These are phyloP conservation scores for Alternaria sp. DNA, from an alignment of 2,329 filamentous ascomycete species.

Conservation along the genomic window DNA sequence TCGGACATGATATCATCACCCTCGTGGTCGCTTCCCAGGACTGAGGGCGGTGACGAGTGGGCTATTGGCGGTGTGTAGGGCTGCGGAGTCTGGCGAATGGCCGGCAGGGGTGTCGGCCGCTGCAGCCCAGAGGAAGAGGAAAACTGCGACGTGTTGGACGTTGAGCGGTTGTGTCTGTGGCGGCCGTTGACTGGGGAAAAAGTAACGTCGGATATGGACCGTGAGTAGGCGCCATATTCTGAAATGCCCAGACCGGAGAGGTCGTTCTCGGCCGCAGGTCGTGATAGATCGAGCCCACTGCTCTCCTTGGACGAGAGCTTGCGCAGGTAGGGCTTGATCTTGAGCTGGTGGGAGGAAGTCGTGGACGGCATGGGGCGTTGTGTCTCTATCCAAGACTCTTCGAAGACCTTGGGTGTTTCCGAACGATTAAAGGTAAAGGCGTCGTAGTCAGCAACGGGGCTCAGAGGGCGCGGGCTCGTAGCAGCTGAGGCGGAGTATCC, in stretches of 20 bases:
- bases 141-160: constrained; percentile 64
- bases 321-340: constrained; percentile 65
- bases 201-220: constrained; percentile 55
- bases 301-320: constrained; percentile 62
- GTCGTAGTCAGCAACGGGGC: constrained; percentile 39
- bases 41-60: constrained; percentile 60
- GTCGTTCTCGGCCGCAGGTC: constrained; percentile 65
- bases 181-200: constrained; percentile 53
- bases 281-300: constrained; percentile 63
- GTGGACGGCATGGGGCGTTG: constrained; percentile 36
- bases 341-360: constrained; percentile 43
- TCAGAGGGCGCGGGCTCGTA: constrained; percentile 46
- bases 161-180: constrained; percentile 61
- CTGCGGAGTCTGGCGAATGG: constrained; percentile 64
- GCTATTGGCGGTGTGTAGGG: constrained; percentile 63
- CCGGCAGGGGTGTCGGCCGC: constrained; percentile 61
- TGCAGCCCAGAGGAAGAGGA: constrained; percentile 60
- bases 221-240: constrained; percentile 53
- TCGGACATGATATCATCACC: constrained; percentile 58
- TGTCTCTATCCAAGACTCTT: constrained; percentile 45
- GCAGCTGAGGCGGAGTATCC: constrained; percentile 51
- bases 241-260: constrained; percentile 64
- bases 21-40: constrained; percentile 56
- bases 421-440: constrained; percentile 46
- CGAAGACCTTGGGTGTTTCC: constrained; percentile 46